Base-by-base conservation (phyloP, 2,329 filamentous ascomycete species). In the Penicillium crustosum region DNA sequence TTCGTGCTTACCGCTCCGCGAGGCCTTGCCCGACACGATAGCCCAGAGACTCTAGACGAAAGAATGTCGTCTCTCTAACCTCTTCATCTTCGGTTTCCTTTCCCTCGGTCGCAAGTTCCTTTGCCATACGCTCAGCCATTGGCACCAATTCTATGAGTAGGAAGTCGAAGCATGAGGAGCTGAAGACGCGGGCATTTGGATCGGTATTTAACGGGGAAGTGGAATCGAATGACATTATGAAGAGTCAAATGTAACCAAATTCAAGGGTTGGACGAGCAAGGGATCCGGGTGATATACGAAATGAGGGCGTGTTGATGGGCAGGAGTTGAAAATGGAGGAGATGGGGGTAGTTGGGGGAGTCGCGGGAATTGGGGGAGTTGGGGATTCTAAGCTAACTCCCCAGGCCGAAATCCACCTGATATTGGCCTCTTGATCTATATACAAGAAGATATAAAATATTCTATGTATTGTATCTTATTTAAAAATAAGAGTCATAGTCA, bases 101-200 rank as follows among this genome's bases (percentile, higher is more conserved):
- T 6, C 71, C 71, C 3, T 69, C 61, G 3, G 60, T 58, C 6
- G 67, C 64, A 7, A 91, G 81, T 70, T 94, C 88, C 70, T 87
- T 85, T 23, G 91, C 88, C 61, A 97, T 83, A 64, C 94, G 87
- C 76, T 95, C 91, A 6, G 93, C 90, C 81, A 97, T 89, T 39
- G 94, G 94, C 17, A 99, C 94, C 55, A 99, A 86, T 79, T 99
- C 94, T 73, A 97, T 97, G 67, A 99, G 85, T 56, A 99, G 85
- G 67, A 99, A 89, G 77, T 99, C 94, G 68, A 99, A 86, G 73
- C 90, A 92, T 48, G 93, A 94, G 57, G 89, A 86, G 78, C 85
- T 89, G 68, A 97, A 82, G 78, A 93, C 90, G 60, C 86, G 86
- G 58, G 89, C 89, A 59, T 82, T 82, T 38, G 90, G 89, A 76